Evolutionary conservation across 495 filamentous ascomycete species (phyloP), one percentile per base, ranked within the genome.

Genomic region (Echria macrotheca): DNA sequence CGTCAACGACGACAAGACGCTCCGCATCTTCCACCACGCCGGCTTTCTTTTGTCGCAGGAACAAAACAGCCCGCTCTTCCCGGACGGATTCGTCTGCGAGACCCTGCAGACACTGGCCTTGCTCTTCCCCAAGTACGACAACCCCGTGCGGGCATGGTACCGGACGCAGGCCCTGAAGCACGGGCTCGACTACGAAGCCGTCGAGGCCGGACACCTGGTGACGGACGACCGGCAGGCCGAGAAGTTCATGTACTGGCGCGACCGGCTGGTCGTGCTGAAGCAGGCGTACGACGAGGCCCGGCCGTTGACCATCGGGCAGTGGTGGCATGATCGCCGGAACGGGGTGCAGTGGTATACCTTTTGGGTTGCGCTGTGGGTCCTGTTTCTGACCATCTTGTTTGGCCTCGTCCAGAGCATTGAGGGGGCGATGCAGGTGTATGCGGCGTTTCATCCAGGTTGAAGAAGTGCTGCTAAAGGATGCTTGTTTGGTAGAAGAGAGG

Each of bases 311-410:
- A 41, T 79, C 0, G 57, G 50, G 2, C 71, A 80, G 54, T 75
- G 72, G 70, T 79, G 75, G 72, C 53, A 65, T 33, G 76, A 81
- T 53, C 51, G 75, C 39, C 57, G 78, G 5, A 73, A 75, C 40
- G 63, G 66, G 4, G 63, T 69, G 0, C 72, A 79, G 49, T 80
- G 74, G 71, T 78, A 75, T 47, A 73, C 72, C 5, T 74, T 38
- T 32, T 60, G 12, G 54, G 40, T 23, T 33, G 54, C 11, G 64
- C 69, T 39, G 63, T 56, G 6, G 66, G 66, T n/a, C 50, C 70
- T 18, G 41, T 60, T 21, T 50, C 72, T 21, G 21, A 44, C 6
- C 58, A 74, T 46, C 68, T 74, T 51, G 56, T 75, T 5, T 54
- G 51, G 1, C 31, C 70, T 17, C 47, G 51, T 56, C 72, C 15